A percentile compares a stretch with the other conserved stretches of the same genome.
These are phyloP conservation scores for Arachnomyces sp. DNA, from an alignment of 2,329 filamentous ascomycete species.

Conservation along the genomic window DNA sequence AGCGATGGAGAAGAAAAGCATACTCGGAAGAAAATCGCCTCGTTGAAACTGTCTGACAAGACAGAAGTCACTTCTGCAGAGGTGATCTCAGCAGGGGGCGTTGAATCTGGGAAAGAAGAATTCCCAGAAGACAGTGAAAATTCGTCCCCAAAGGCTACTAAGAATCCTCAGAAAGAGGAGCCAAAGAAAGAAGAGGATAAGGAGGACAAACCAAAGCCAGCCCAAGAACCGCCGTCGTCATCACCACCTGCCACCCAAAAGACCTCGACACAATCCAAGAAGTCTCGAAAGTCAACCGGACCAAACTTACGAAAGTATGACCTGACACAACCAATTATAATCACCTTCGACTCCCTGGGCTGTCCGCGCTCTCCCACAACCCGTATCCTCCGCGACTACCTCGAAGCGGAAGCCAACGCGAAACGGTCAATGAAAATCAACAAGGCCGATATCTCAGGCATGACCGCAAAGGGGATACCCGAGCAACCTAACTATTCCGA, in stretches of 20 bases:
- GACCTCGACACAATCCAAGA: conserved; percentile 16
- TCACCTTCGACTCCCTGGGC: conserved; percentile 83
- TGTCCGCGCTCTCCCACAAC: conserved; percentile 55
- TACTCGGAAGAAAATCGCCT: neutral
- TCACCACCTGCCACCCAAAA: conserved; percentile 10
- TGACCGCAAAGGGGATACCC: conserved; percentile 68
- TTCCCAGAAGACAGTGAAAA: conserved; percentile 6
- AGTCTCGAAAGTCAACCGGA: conserved; percentile 19
- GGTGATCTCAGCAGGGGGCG: too few relatives aligned
- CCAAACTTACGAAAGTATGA: conserved; percentile 37
- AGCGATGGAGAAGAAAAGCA: conserved; percentile 2
- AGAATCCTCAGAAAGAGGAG: conserved; percentile 7
- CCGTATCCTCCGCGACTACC: conserved; percentile 63
- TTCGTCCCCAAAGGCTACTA: too few relatives aligned
- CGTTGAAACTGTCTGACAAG: neutral
- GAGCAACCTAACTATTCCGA: conserved; percentile 77
- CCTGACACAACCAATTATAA: conserved; percentile 57
- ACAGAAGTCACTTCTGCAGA: conserved; percentile 3
- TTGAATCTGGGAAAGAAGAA: conserved; percentile 7
- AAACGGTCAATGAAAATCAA: conserved; percentile 47
- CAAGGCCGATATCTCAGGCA: conserved; percentile 43
- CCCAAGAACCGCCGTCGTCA: conserved; percentile 8
- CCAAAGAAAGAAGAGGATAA: conserved; percentile 6
- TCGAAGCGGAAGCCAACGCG: conserved; percentile 61
- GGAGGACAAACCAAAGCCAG: conserved; percentile 4